Percentiles rank a stretch among this genome's conserved stretches.
phyloP scores from a whole-genome alignment of 1,284 basidiomycete genomes.

The Psilocybe mexicana region DNA sequence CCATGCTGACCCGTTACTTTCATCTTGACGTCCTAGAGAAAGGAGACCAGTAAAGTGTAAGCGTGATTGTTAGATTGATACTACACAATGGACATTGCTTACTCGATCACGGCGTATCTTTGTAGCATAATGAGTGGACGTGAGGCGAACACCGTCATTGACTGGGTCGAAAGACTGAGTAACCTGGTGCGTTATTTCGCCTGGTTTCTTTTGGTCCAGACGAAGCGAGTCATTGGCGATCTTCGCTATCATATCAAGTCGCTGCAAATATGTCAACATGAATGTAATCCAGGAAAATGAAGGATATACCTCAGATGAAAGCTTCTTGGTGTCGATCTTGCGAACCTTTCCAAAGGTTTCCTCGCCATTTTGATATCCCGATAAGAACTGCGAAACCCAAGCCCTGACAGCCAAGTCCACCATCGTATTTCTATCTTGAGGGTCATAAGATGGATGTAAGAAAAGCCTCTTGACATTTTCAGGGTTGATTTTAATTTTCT shows the following conservation, averaged over 20 bases:
- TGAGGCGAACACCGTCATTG: constrained; percentile 26
- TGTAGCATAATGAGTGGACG: constrained; percentile 42
- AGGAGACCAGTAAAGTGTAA: neutral
- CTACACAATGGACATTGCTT: constrained; percentile 1
- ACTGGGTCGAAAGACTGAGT: constrained; percentile 24
- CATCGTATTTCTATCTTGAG: constrained; percentile 27
- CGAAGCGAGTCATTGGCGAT: constrained; percentile 48
- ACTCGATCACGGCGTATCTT: constrained; percentile 39
- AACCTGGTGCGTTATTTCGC: constrained; percentile 40
- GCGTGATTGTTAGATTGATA: neutral
- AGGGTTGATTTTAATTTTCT: constrained; percentile 29
- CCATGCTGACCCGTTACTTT: constrained; percentile 24
- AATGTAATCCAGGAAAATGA: neutral
- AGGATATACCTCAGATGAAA: constrained; percentile 36
- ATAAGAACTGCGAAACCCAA: constrained; percentile 53
- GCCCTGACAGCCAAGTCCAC: constrained; percentile 48
- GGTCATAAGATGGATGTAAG: constrained; percentile 35
- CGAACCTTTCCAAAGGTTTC: constrained; percentile 37
- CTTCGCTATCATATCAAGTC: constrained; percentile 48
- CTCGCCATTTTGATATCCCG: constrained; percentile 35
- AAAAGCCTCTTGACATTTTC: constrained; percentile 47
- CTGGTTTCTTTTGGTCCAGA: constrained; percentile 47
- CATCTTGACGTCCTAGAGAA: constrained; percentile 30
- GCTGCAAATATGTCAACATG: constrained; percentile 22
- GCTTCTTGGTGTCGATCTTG: constrained; percentile 42